Base-by-base conservation (phyloP, 441 rosid species). In the Gossypium schwendimanii region DNA sequence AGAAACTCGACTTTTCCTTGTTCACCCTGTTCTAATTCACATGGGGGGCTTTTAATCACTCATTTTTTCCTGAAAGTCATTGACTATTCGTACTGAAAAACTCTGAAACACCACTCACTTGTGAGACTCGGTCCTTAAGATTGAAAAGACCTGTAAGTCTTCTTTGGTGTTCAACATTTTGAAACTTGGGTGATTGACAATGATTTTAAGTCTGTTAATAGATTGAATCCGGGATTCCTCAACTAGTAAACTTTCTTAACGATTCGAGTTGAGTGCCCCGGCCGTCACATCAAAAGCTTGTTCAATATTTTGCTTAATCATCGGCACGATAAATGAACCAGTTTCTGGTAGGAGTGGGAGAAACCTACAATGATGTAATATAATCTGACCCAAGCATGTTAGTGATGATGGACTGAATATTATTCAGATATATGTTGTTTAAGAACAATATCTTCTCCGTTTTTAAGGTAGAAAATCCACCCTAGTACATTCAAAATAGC, bases 401-500 rank as follows among this genome's bases (percentile, higher is more conserved):
- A 54, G 39, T 39, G 57, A 41, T 24, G 68, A 49, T 41, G 15
- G 28, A 31, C 33, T 69, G 66, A 75, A 26, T 52, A 23, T 23
- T 23, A 39, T 9, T 72, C 36, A 12, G 21, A 31, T 31, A 31
- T 31, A 64, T 28, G 18, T 61, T 65, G 76, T 67, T 73, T 11
- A 31, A 39, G 60, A 80, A 81, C 81, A 78, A 76, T 50, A 50
- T 11, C 71, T 33, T 53, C 71, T 75, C 74, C 78, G 69, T 75
- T 63, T 82, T 79, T 79, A 73, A 81, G 78, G 72, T 72, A 54
- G 52, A 75, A 74, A 80, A 52, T 60, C 80, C 67, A 54, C 77
- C 76, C 63, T 81, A 55, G 83, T 70, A 72, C 82, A 50, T 74
- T 63, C 73, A 70, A 69, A 6, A 63, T 70, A 79, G 83, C 88